Percentiles rank a stretch among this genome's conserved stretches.
phyloP scores from a whole-genome alignment of 306 rosid species.

The Aeschynomene evenia region DNA sequence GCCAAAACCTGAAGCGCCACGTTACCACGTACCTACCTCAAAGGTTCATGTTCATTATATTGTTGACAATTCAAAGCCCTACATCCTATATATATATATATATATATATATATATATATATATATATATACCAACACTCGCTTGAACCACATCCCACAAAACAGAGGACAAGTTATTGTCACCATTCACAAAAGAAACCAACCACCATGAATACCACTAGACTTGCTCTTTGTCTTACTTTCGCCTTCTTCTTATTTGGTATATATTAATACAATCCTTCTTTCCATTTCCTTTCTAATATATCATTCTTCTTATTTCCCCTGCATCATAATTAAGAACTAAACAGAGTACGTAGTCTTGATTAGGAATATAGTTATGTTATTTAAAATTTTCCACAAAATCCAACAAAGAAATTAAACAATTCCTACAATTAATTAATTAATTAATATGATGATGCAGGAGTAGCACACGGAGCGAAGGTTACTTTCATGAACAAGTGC shows the following conservation, averaged over 20 bases:
- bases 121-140: constrained; percentile 11
- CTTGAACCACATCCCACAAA: background rate
- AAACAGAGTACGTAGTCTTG: too few species aligned
- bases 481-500: constrained; percentile 48
- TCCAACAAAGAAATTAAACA: too few species aligned
- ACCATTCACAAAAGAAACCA: background rate
- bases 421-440: too few species aligned
- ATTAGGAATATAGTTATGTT: too few species aligned
- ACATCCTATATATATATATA: too few species aligned
- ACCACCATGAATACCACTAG: constrained; percentile 31
- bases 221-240: constrained; percentile 23
- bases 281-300: background rate
- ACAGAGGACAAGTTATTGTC: background rate
- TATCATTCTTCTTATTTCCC: background rate
- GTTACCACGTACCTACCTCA: background rate
- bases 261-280: background rate
- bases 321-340: background rate
- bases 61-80: constrained; percentile 21
- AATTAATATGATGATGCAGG: constrained; percentile 17
- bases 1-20: constrained; percentile 9
- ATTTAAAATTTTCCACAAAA: too few species aligned
- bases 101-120: constrained; percentile 3
- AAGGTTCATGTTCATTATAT: background rate
- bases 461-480: constrained; percentile 7
- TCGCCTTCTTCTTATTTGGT: constrained; percentile 47